Conservation (phyloP, 2,329 filamentous ascomycete species). For the Albifimbria verrucaria region DNA sequence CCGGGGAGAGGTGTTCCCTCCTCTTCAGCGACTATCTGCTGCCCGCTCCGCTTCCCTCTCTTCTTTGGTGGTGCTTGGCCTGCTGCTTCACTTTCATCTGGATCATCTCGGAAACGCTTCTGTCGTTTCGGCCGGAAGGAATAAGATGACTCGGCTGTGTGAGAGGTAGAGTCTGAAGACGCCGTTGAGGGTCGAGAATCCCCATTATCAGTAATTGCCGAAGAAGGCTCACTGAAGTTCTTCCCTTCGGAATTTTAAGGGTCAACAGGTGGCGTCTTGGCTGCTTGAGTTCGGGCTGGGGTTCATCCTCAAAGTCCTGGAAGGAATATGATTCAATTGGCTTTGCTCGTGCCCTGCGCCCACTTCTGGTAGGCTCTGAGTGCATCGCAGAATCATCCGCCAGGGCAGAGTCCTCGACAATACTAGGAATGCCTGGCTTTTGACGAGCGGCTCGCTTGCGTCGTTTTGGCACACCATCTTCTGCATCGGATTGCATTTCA, state of each 20-base stretch:
- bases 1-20: constrained; percentile 7
- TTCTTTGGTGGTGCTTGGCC: constrained; percentile 36
- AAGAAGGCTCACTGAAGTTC: constrained; percentile 34
- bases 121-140: constrained; percentile 54
- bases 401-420: constrained; percentile 19
- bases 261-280: constrained; percentile 29
- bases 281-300: constrained; percentile 20
- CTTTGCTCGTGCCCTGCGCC: constrained; percentile 21
- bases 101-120: constrained; percentile 50
- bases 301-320: constrained; percentile 24
- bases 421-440: constrained; percentile 18
- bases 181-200: constrained; percentile 51
- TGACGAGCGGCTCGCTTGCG: constrained; percentile 26
- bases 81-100: constrained; percentile 36
- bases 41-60: constrained; percentile 25
- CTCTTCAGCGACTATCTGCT: constrained; percentile 7
- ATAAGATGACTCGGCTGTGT: constrained; percentile 48
- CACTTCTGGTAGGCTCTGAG: constrained; percentile 17
- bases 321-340: constrained; percentile 20
- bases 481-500: constrained; percentile 28
- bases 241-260: constrained; percentile 39
- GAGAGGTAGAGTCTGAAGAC: constrained; percentile 47
- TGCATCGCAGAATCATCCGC: constrained; percentile 9
- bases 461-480: constrained; percentile 21
- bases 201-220: constrained; percentile 36